These are phyloP conservation scores for Talaromyces pinophilus DNA, from an alignment of 2,329 filamentous ascomycete genomes.

Conservation along the genomic window DNA sequence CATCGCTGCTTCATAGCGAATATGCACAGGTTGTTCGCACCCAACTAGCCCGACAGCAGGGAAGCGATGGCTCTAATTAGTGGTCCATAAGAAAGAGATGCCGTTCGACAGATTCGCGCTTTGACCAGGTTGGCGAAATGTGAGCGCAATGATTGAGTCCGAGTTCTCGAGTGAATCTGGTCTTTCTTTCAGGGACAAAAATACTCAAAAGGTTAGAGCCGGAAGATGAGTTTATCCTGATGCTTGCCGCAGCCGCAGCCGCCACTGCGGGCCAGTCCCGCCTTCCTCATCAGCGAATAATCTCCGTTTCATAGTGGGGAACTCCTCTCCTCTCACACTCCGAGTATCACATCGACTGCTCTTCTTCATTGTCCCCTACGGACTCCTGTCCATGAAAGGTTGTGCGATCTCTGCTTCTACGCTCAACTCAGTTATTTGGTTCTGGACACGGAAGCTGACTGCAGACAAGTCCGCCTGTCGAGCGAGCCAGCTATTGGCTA, in stretches of 20 bases:
- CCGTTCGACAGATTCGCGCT: not conserved
- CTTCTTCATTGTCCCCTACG: not conserved
- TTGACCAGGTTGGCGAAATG: not conserved
- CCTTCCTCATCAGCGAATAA: not conserved
- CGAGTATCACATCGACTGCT: constrained; percentile 15
- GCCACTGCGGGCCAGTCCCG: constrained; percentile 13
- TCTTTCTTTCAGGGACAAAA: constrained; percentile 5
- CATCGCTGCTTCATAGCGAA: constrained; percentile 13
- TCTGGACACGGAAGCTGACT: not conserved
- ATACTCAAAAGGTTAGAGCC: constrained; percentile 9
- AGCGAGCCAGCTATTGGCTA: constrained; percentile 17
- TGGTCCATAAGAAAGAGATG: not conserved
- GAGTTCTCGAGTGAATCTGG: not conserved
- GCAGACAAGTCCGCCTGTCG: not conserved
- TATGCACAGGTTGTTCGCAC: not conserved
- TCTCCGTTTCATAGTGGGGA: constrained; percentile 31
- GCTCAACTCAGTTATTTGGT: not conserved
- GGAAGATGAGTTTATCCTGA: constrained; percentile 17
- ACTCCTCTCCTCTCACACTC: constrained; percentile 22
- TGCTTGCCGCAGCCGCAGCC: constrained; percentile 13
- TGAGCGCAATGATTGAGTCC: not conserved
- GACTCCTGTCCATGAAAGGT: constrained; percentile 7
- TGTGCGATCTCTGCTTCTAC: constrained; percentile 1
- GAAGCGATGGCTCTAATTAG: not conserved
- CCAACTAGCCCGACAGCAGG: not conserved